Base-by-base conservation (phyloP, 208 protist genomes). In the Porcisia deanei region DNA sequence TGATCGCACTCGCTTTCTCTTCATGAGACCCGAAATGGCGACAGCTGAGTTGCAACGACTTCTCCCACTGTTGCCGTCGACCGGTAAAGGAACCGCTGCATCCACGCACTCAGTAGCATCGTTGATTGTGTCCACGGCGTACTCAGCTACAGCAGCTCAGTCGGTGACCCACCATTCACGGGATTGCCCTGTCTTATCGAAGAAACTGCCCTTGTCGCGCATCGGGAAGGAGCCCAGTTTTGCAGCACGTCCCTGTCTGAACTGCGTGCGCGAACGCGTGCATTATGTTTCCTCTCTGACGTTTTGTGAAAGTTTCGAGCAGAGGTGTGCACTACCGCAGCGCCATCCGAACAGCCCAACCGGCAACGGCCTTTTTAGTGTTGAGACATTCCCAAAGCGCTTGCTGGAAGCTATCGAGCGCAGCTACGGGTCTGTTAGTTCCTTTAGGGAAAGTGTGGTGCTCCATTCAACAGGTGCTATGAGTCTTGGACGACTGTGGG, bases 201-300 rank as follows among this genome's bases (percentile, higher is more conserved):
- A 85, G 47, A 22, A 49, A 16, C 34, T 94, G 10, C 88, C 93
- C 2, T 79, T 95, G 30, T 82, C 84, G 0, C 76, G 65, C 20
- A 63, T 95, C 10, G 78, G 83, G 22, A 63, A 65, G 16, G 83
- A 94, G 47, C 61, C 58, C 4, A 83, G 75, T 25, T 94, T 93
- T 77, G 39, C 83, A n/a, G 76, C 76, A 18, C 72, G 74, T 6
- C 91, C 88, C 30, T 97, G 93, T 70, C 37, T 68, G 0, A 58
- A 63, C 30, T 97, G 93, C 72, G 73, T 94, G 34, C 73, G 73
- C 1, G 73, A 85, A 49, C 86, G 90, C 18, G 80, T 89, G n/a
- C 85, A 97, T 67, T 94, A 90, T 71, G 70, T 97, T 60, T 76
- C 93, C 7, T 88, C 78, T n/a, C 84, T 88, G 55, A 45, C 88